A percentile compares a stretch with the other conserved stretches of the same genome.
Evolutionary conservation across 164 flowering plant species (phyloP).

Genomic region (Brasenia schreberi): DNA sequence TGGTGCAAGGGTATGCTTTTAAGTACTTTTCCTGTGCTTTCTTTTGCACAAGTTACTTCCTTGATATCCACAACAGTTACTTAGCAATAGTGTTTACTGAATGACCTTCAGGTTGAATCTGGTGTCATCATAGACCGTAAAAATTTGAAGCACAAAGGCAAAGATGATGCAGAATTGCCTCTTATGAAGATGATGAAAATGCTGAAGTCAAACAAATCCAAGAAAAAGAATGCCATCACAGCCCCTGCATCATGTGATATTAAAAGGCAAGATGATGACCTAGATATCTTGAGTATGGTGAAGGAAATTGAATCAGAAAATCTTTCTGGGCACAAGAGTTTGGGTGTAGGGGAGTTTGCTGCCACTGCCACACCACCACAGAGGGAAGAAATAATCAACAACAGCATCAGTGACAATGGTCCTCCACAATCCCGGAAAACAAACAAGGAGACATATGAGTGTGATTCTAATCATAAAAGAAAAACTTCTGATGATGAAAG

Average conservation of each 20-base stretch:
- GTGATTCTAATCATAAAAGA: not conserved
- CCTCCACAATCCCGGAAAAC: not conserved
- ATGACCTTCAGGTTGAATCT: conserved; percentile 28
- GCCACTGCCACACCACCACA: not conserved
- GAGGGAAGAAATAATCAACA: not conserved
- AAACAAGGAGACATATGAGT: not conserved
- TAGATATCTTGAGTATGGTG: conserved; percentile 76
- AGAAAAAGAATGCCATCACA: conserved; percentile 19
- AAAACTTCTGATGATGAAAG: not conserved
- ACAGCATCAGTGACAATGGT: not conserved
- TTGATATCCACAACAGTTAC: not conserved
- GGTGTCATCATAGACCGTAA: conserved; percentile 30
- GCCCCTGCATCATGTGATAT: conserved; percentile 21
- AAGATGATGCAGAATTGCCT: conserved; percentile 74
- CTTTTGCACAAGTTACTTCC: not conserved
- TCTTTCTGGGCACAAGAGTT: conserved; percentile 23
- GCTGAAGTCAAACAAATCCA: conserved; percentile 46
- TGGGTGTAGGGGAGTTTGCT: conserved; percentile 29
- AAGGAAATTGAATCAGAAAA: conserved; percentile 68
- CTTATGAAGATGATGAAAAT: conserved; percentile 61
- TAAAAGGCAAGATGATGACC: conserved; percentile 31
- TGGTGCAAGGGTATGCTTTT: conserved; percentile 29
- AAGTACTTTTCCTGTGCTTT: not conserved
- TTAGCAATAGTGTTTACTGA: not conserved
- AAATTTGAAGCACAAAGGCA: conserved; percentile 33